Evolutionary conservation across 2,329 filamentous ascomycete genomes (phyloP).

Genomic region (Fusarium dlaminii): DNA sequence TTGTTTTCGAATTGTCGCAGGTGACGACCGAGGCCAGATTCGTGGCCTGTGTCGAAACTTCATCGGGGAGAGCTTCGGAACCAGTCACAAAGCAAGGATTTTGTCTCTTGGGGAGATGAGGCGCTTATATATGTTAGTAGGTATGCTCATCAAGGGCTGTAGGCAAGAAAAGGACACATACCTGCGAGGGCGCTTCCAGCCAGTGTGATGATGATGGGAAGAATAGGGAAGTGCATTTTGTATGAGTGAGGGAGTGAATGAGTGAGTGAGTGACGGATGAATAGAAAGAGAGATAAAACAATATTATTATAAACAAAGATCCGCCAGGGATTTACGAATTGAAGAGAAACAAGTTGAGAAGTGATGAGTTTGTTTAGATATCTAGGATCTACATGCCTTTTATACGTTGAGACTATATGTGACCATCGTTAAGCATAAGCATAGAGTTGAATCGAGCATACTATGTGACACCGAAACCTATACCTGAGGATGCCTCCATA

Average conservation of each 20-base stretch:
- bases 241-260: background rate
- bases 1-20: slow-evolving; percentile 58
- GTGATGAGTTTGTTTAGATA: background rate
- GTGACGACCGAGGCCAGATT: slow-evolving; percentile 57
- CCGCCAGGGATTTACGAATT: slow-evolving; percentile 13
- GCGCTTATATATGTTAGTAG: slow-evolving; percentile 13
- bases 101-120: slow-evolving; percentile 41
- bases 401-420: slow-evolving; percentile 21
- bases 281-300: background rate
- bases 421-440: slow-evolving; percentile 9
- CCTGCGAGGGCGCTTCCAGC: slow-evolving; percentile 32
- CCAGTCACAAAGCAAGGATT: slow-evolving; percentile 66
- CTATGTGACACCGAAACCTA: slow-evolving; percentile 1
- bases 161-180: background rate
- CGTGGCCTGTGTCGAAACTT: slow-evolving; percentile 56
- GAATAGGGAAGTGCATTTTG: slow-evolving; percentile 32
- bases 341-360: background rate
- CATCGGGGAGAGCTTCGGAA: slow-evolving; percentile 58
- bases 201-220: slow-evolving; percentile 27
- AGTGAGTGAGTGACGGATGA: background rate
- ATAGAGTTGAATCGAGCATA: slow-evolving; percentile 5
- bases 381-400: slow-evolving; percentile 2
- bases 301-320: background rate
- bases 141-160: background rate
- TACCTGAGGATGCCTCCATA: background rate